phyloP scores from a whole-genome alignment of 208 protist species.

The Acanthamoeba divionensis region DNA sequence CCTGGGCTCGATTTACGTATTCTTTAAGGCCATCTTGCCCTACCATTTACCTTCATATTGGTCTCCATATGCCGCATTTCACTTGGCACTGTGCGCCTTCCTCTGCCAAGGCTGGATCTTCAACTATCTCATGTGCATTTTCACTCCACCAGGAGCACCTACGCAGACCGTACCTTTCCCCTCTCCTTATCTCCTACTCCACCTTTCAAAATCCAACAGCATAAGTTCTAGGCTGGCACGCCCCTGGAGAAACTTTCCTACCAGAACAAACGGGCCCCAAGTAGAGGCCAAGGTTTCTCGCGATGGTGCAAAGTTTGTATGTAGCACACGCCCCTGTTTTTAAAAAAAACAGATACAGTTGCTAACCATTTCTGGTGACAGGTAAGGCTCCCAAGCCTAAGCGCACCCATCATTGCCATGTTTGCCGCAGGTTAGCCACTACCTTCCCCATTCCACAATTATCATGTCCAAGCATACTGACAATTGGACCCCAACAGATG shows the following conservation, averaged over 20 bases:
- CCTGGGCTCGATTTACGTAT: slow-evolving; percentile 13
- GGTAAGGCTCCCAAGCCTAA: not conserved
- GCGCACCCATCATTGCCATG: slow-evolving; percentile 26
- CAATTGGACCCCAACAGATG: not conserved
- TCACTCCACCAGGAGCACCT: slow-evolving; percentile 29
- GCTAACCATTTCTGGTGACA: not conserved
- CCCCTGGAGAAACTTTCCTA: not conserved
- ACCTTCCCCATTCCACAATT: not conserved
- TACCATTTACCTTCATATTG: not conserved
- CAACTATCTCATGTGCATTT: slow-evolving; percentile 20
- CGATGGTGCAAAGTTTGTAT: slow-evolving; percentile 29
- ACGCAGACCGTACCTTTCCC: not conserved
- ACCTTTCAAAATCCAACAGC: not conserved
- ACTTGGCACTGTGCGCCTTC: not conserved
- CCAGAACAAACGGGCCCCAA: not conserved
- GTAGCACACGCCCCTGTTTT: not conserved
- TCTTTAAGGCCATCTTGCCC: slow-evolving; percentile 28
- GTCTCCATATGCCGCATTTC: not conserved
- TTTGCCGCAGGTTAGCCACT: not conserved
- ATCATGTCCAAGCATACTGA: not conserved
- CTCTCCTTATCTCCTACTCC: not conserved
- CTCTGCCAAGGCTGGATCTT: slow-evolving; percentile 24
- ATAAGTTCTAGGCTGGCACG: not conserved
- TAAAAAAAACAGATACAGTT: not conserved
- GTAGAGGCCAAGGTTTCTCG: slow-evolving; percentile 8